Percentiles rank a stretch among this genome's conserved stretches.
phyloP scores from a whole-genome alignment of 805 yeast genomes.

The Metschnikowia kunwiensis region DNA sequence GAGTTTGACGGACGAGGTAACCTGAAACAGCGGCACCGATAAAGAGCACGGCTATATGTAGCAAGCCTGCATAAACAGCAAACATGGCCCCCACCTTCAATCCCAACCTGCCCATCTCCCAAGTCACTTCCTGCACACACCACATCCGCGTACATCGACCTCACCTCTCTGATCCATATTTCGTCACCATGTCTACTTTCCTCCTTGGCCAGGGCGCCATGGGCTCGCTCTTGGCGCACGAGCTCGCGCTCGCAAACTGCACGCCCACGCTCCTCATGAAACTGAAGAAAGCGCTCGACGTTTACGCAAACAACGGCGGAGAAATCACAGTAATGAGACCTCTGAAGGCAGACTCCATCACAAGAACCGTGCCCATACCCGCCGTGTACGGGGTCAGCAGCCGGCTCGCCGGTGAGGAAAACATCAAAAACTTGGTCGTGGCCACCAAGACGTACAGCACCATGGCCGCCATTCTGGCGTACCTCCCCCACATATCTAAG shows the following conservation, averaged over 20 bases:
- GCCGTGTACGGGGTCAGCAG: constrained; percentile 20
- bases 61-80: too few relatives aligned
- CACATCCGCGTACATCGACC: too few relatives aligned
- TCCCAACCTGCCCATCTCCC: too few relatives aligned
- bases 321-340: constrained; percentile 29
- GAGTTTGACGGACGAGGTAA: too few relatives aligned
- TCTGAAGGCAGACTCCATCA: constrained; percentile 18
- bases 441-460: constrained; percentile 83
- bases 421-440: constrained; percentile 59
- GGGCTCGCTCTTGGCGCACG: constrained; percentile 48
- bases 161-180: too few relatives aligned
- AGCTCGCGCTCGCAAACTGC: constrained; percentile 39
- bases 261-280: constrained; percentile 36
- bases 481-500: constrained; percentile 45
- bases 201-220: constrained; percentile 54
- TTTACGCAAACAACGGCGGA: constrained; percentile 41
- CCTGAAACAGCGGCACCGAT: too few relatives aligned
- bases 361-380: constrained; percentile 23
- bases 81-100: too few relatives aligned
- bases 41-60: too few relatives aligned
- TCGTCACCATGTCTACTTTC: constrained; percentile 13
- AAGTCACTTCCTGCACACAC: too few relatives aligned
- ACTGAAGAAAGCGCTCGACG: constrained; percentile 38
- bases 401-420: constrained; percentile 8
- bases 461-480: constrained; percentile 54